phyloP scores from a whole-genome alignment of 805 yeast genomes.

The Lipomyces orientalis region DNA sequence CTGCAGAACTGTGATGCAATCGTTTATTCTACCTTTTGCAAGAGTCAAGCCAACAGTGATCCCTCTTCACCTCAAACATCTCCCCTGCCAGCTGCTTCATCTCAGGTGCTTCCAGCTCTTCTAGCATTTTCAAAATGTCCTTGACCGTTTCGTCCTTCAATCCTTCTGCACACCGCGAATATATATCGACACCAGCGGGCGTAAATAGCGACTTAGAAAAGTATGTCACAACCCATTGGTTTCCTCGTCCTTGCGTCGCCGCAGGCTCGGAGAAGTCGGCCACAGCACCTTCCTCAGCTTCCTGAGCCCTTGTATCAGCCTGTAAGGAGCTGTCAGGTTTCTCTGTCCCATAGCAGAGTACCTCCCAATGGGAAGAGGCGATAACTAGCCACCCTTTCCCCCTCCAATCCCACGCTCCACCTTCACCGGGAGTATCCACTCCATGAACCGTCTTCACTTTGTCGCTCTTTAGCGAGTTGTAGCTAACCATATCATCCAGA shows the following conservation, averaged over 20 bases:
- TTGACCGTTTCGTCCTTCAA: not conserved
- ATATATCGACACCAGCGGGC: not conserved
- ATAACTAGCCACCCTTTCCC: constrained; percentile 9
- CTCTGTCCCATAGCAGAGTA: constrained; percentile 6
- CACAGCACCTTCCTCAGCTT: not conserved
- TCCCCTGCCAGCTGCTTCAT: not conserved
- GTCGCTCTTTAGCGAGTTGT: not conserved
- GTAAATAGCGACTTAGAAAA: not conserved
- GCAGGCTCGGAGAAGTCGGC: not conserved
- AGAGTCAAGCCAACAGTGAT: not conserved
- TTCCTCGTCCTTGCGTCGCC: not conserved
- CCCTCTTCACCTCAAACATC: not conserved
- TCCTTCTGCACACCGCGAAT: not conserved
- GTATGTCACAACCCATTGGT: constrained; percentile 8
- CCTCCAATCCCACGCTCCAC: not conserved
- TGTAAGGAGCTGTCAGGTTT: not conserved
- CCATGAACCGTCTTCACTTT: not conserved
- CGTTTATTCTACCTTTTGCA: not conserved
- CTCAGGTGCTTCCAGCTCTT: not conserved
- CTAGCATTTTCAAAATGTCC: not conserved
- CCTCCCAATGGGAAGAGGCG: not conserved
- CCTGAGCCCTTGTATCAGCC: not conserved
- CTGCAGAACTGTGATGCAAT: no score
- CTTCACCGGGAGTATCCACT: not conserved
- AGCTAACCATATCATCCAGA: not conserved